phyloP scores from a whole-genome alignment of 1,284 basidiomycete species.

The Rhodotorula sp. region DNA sequence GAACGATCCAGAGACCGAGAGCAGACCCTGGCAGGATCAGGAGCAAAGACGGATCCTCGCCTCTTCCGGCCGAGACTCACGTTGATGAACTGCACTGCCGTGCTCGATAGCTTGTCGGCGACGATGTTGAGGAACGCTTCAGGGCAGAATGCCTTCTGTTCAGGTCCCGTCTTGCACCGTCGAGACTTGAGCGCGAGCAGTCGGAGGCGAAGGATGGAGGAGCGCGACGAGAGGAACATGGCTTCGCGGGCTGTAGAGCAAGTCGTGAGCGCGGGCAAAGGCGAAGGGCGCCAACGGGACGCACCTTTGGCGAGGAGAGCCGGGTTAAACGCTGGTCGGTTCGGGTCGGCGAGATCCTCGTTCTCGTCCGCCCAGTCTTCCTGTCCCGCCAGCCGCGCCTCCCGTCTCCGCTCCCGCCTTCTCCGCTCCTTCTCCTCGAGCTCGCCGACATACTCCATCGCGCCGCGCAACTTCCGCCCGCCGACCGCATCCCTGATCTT shows the following conservation, averaged over 20 bases:
- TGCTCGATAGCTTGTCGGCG: constrained; percentile 93
- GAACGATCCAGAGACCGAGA: not conserved
- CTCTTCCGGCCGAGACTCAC: constrained; percentile 34
- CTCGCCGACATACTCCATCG: constrained; percentile 78
- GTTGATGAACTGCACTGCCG: constrained; percentile 95
- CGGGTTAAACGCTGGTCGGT: constrained; percentile 67
- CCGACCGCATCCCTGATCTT: constrained; percentile 85
- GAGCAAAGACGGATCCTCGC: too few species aligned
- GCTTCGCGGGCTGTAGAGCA: constrained; percentile 76
- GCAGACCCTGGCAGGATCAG: not conserved
- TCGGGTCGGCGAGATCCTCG: constrained; percentile 54
- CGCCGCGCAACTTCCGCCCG: constrained; percentile 71
- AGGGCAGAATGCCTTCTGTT: constrained; percentile 85
- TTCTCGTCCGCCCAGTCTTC: constrained; percentile 46
- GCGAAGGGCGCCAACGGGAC: constrained; percentile 43
- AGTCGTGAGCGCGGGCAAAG: constrained; percentile 4
- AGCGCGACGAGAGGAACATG: constrained; percentile 76
- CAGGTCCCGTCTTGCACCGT: constrained; percentile 79
- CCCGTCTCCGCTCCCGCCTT: constrained; percentile 55
- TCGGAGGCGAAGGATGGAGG: constrained; percentile 79
- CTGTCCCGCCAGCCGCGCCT: constrained; percentile 44
- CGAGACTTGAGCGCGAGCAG: constrained; percentile 78
- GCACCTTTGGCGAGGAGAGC: constrained; percentile 84
- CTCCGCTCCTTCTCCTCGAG: constrained; percentile 80
- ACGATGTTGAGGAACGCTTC: constrained; percentile 96